Evolutionary conservation across 2,329 filamentous ascomycete species (phyloP).

Genomic region (Ceratocystiopsis brevicomis): DNA sequence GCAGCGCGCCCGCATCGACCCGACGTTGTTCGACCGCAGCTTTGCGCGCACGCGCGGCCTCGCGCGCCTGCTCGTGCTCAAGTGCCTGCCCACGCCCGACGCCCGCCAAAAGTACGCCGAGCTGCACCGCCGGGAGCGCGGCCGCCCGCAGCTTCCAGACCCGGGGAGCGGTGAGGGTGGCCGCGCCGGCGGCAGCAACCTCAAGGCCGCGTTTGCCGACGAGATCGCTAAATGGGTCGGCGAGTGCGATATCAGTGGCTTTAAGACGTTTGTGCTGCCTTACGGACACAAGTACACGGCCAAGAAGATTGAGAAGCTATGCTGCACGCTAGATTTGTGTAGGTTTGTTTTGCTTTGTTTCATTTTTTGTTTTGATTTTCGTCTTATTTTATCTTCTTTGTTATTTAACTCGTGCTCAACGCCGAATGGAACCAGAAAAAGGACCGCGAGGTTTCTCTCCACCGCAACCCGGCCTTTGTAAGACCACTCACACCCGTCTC

Average conservation of each 20-base stretch:
- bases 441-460: slow-evolving; percentile 57
- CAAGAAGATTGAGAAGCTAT: slow-evolving; percentile 60
- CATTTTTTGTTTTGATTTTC: neutral
- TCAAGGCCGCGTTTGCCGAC: slow-evolving; percentile 61
- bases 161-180: slow-evolving; percentile 15
- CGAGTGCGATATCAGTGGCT: slow-evolving; percentile 57
- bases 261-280: slow-evolving; percentile 57
- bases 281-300: slow-evolving; percentile 44
- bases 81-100: slow-evolving; percentile 50
- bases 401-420: slow-evolving; percentile 38
- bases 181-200: slow-evolving; percentile 33
- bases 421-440: slow-evolving; percentile 70
- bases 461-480: slow-evolving; percentile 63
- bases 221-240: slow-evolving; percentile 72
- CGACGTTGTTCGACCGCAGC: slow-evolving; percentile 70
- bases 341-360: slow-evolving; percentile 7
- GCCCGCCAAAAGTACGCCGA: slow-evolving; percentile 54
- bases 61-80: slow-evolving; percentile 60
- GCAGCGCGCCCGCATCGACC: slow-evolving; percentile 58
- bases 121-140: slow-evolving; percentile 52
- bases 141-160: slow-evolving; percentile 34
- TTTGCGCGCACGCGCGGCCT: slow-evolving; percentile 60
- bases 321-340: slow-evolving; percentile 60
- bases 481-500: neutral
- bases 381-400: neutral